Evolutionary conservation across 257 asterid genomes (phyloP), one percentile per base, ranked within the genome.

Genomic region (Solanum rostratum): DNA sequence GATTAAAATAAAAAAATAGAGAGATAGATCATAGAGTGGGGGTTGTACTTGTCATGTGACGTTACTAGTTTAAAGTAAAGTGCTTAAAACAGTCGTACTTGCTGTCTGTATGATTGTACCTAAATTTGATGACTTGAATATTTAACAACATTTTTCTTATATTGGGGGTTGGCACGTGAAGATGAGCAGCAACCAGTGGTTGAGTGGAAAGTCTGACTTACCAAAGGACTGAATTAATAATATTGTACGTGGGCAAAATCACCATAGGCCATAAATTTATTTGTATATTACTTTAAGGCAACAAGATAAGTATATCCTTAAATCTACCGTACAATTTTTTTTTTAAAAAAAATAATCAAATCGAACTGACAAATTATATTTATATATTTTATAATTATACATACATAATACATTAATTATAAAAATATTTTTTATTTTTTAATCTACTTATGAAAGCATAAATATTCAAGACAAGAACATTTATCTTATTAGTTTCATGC

Each of bases 31-130:
- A n/a, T n/a, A n/a, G 22, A 24, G 1, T 39, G 90, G 88, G 82
- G 86, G 90, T 87, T 89, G 66, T 59, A 59, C 66, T 59, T 59
- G 90, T 84, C 91, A 84, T 85, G 81, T 68, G 88, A 73, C 11
- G 30, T 43, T 45, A 73, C 39, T 45, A 8, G 16, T 7, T 24
- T 5, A 50, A 46, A 70, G 7, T 37, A 20, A 20, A 15, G 22
- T 46, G 60, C 43, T 45, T 24, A 46, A 24, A 65, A 27, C 24
- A 27, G 45, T 76, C 27, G 62, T 76, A 49, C 62, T 24, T 76
- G 10, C 43, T 14, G 62, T 1, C 15, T 10, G 49, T 49, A 76
- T 49, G 1, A 49, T n/a, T 50, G 19, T 53, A 49, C 80, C 13
- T 8, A 27, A 11, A 4, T 11, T 41, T 27, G 78, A n/a, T 66